phyloP scores from a whole-genome alignment of 164 flowering plant species.

The Cinnamomum chago region DNA sequence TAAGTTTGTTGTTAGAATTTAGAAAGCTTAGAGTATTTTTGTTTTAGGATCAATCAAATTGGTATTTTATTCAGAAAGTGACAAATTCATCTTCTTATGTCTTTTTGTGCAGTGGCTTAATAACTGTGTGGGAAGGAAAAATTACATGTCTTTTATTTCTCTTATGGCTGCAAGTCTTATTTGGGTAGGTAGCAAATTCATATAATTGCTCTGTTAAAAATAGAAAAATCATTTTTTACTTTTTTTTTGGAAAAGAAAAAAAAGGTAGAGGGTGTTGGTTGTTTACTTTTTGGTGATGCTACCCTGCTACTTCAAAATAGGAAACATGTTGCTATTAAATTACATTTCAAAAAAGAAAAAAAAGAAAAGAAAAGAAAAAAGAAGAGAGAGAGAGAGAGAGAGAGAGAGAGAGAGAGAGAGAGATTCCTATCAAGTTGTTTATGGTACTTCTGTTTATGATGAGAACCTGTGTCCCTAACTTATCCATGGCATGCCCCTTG shows the following conservation, averaged over 20 bases:
- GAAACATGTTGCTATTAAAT: too few relatives aligned
- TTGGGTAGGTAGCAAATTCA: slow-evolving; percentile 58
- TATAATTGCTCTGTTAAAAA: background rate
- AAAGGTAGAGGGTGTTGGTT: background rate
- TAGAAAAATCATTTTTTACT: too few relatives aligned
- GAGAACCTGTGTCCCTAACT: too few relatives aligned
- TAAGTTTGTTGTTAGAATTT: background rate
- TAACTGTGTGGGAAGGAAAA: slow-evolving; percentile 92
- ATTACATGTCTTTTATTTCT: slow-evolving; percentile 71
- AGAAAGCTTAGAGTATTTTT: background rate
- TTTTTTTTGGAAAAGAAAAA: too few relatives aligned
- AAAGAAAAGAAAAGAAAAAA: too few relatives aligned
- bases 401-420: too few relatives aligned
- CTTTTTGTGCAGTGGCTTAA: slow-evolving; percentile 80
- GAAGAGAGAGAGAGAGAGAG: too few relatives aligned
- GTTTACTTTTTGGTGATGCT: slow-evolving; percentile 1
- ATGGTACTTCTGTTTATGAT: too few relatives aligned
- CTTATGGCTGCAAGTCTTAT: slow-evolving; percentile 86
- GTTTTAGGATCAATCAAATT: background rate
- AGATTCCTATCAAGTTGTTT: too few relatives aligned
- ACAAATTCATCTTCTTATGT: background rate
- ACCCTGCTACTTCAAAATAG: too few relatives aligned
- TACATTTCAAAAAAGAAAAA: too few relatives aligned
- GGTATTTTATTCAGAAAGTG: background rate
- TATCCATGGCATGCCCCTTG: background rate